These are phyloP conservation scores for Metschnikowia proteae DNA, from an alignment of 805 yeast genomes.

Conservation along the genomic window DNA sequence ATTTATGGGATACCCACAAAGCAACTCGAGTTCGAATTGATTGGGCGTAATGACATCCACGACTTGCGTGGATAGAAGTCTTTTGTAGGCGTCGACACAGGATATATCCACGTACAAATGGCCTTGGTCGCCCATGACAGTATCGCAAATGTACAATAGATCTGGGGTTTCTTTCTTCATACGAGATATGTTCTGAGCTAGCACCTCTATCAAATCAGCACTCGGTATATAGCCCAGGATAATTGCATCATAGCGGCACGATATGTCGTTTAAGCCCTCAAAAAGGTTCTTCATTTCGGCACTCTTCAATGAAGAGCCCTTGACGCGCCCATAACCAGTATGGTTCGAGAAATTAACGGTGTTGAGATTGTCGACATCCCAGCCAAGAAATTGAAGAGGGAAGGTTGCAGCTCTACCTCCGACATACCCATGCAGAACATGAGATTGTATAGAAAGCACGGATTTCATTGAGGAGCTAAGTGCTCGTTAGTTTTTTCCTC, in stretches of 20 bases:
- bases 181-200: conserved; percentile 7
- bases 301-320: conserved; percentile 11
- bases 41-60: conserved; percentile 20
- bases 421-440: conserved; percentile 93
- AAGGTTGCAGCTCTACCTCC: conserved; percentile 90
- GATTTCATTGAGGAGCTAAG: conserved; percentile 17
- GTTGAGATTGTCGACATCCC: conserved; percentile 90
- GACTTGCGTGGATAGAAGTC: conserved; percentile 4
- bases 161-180: conserved; percentile 13
- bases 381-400: conserved; percentile 79
- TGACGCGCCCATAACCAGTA: conserved; percentile 70
- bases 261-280: conserved; percentile 13
- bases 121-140: conserved; percentile 23
- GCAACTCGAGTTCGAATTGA: conserved; percentile 20
- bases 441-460: conserved; percentile 64
- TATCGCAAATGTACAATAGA: conserved; percentile 19
- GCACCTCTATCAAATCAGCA: conserved; percentile 13
- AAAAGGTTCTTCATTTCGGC: conserved; percentile 13
- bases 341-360: conserved; percentile 89
- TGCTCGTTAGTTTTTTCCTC: neutral
- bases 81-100: conserved; percentile 16
- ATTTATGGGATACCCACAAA: conserved; percentile 12
- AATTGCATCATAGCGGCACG: conserved; percentile 16
- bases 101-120: conserved; percentile 17
- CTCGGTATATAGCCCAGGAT: conserved; percentile 20